Percentiles rank a stretch among this genome's conserved stretches.
phyloP scores from a whole-genome alignment of 805 yeast species.

The Suhomyces sp. region DNA sequence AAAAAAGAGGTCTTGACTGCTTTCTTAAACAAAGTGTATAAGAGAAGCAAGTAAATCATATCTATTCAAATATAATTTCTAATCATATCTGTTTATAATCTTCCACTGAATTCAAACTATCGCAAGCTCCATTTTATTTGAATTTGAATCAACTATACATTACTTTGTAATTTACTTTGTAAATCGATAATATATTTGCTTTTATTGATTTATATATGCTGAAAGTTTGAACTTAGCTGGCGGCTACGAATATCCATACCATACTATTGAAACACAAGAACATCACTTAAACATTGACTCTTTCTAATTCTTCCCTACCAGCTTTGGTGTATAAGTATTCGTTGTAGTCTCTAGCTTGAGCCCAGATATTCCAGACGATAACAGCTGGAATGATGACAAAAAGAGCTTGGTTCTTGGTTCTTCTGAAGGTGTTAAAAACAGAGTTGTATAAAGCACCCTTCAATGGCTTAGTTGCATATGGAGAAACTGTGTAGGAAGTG shows the following conservation, averaged over 20 bases:
- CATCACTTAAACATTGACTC: slow-evolving; percentile 40
- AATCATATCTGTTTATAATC: not conserved
- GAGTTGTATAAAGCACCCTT: slow-evolving; percentile 83
- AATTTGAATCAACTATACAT: not conserved
- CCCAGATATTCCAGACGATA: slow-evolving; percentile 85
- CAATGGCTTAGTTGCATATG: slow-evolving; percentile 89
- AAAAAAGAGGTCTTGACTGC: slow-evolving; percentile 80
- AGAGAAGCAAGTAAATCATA: slow-evolving; percentile 70
- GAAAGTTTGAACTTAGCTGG: not conserved
- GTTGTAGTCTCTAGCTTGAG: slow-evolving; percentile 82
- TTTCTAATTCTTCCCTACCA: slow-evolving; percentile 91
- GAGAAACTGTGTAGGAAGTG: slow-evolving; percentile 87
- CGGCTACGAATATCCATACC: not conserved
- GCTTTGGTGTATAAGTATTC: slow-evolving; percentile 95
- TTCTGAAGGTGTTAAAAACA: slow-evolving; percentile 89
- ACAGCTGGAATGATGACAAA: slow-evolving; percentile 75
- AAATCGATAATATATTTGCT: not conserved
- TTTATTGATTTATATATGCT: slow-evolving; percentile 5
- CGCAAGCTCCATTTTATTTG: not conserved
- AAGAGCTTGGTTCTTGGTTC: slow-evolving; percentile 82
- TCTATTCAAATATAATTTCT: not conserved
- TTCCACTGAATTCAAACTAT: not conserved
- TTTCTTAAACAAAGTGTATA: slow-evolving; percentile 88
- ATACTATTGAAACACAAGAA: not conserved
- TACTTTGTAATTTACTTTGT: not conserved